These are phyloP conservation scores for Diaporthe humulicola DNA, from an alignment of 2,329 filamentous ascomycete species.

Conservation along the genomic window DNA sequence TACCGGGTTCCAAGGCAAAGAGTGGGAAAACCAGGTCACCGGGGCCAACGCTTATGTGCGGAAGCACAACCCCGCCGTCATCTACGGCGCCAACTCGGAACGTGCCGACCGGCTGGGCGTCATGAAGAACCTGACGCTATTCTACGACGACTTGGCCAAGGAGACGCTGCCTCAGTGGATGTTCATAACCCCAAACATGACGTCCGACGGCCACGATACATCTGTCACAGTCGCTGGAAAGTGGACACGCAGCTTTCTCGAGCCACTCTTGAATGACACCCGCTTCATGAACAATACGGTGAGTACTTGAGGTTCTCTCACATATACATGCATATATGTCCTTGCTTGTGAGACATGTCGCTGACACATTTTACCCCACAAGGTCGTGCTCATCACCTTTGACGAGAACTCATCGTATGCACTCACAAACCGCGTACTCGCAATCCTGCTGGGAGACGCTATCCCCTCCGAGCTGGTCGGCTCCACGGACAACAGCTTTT, in stretches of 20 bases:
- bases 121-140: constrained; percentile 81
- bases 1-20: constrained; percentile 76
- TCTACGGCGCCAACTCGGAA: constrained; percentile 75
- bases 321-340: too few species aligned
- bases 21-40: constrained; percentile 74
- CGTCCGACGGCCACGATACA: constrained; percentile 81
- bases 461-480: constrained; percentile 74
- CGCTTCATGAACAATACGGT: constrained; percentile 73
- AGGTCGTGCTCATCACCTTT: constrained; percentile 79
- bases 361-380: constrained; percentile 62
- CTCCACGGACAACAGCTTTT: constrained; percentile 77
- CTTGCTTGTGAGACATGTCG: neutral
- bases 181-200: constrained; percentile 82
- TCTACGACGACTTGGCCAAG: constrained; percentile 75
- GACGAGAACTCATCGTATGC: constrained; percentile 82
- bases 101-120: constrained; percentile 71
- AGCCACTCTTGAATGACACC: constrained; percentile 76
- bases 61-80: constrained; percentile 80
- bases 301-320: neutral
- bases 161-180: constrained; percentile 78
- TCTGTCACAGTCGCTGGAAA: constrained; percentile 75
- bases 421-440: constrained; percentile 76
- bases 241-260: constrained; percentile 78
- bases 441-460: constrained; percentile 81
- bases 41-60: constrained; percentile 83